Evolutionary conservation across 805 yeast genomes (phyloP), one percentile per base, ranked within the genome.

Genomic region (Metschnikowia sp.): DNA sequence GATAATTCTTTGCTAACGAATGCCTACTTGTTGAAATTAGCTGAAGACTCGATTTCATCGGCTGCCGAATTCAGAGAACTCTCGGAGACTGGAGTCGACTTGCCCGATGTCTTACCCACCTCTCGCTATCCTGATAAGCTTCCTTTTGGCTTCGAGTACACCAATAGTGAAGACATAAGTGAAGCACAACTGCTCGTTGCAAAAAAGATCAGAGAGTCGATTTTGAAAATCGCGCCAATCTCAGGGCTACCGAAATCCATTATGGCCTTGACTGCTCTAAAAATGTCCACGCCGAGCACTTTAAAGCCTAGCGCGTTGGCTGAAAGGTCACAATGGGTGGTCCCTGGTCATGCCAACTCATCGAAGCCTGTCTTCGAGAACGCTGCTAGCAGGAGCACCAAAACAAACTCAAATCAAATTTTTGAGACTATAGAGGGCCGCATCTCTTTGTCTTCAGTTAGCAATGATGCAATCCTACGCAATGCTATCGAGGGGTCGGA

Each of bases 161-260:
- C 62, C 28, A 61, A 56, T 31, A 47, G 64, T 12, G 64, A 65
- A 32, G 75, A 72, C 40, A 69, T 71, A 39, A 65, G 59, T 42
- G 65, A 66, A 9, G 62, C 63, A 13, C 76, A 72, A 50, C 49
- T 53, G 10, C 50, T 51, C 12, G 30, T 72, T 18, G 74, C 91
- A 0, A 70, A 72, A 36, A 79, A 84, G 54, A 70, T 86, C 44
- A 72, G 96, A 50, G 97, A 91, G 58, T 83, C 90, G 8, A 68
- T 91, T 3, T 68, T 91, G 58, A 91, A 90, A 60, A 75, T 88
- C 3, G 77, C 86, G 0, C 96, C 96, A 0, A 68, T 91, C 39
- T 80, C 83, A 12, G 97, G 97, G 0, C 72, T 90, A 11, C 97
- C 97, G 1, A 84, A 83, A 55, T 79, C 90, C 1, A 91, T 91